phyloP scores from a whole-genome alignment of 73 alveolate species.

The Symbiodinium pilosum region DNA sequence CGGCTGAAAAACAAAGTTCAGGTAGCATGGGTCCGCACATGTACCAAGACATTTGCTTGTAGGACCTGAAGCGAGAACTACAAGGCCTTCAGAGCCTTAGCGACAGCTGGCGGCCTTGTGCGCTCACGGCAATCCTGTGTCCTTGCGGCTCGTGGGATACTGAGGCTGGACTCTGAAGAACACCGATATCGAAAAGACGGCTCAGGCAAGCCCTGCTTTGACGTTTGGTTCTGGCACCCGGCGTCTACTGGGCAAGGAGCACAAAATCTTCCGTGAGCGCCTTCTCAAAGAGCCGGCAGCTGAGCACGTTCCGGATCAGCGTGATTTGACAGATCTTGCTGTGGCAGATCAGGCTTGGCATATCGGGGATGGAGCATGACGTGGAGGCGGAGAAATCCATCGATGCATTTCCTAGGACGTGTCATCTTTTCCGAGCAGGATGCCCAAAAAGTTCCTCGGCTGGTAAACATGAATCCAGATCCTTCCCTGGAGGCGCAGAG shows the following conservation, averaged over 20 bases:
- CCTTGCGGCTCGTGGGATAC: neutral
- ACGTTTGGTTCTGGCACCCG: neutral
- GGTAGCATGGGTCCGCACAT: neutral
- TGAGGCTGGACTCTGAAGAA: constrained; percentile 61
- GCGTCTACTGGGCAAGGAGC: neutral
- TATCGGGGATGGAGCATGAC: constrained; percentile 59
- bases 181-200: constrained; percentile 50
- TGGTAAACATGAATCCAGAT: constrained; percentile 85
- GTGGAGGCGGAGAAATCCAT: constrained; percentile 41
- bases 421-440: constrained; percentile 3
- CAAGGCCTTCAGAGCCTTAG: constrained; percentile 56
- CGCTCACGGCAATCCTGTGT: neutral
- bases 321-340: too few relatives aligned
- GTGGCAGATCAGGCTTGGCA: constrained; percentile 13
- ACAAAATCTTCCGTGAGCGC: constrained; percentile 61
- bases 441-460: constrained; percentile 23
- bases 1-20: too few relatives aligned
- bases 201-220: constrained; percentile 9
- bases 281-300: constrained; percentile 41
- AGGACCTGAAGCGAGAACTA: constrained; percentile 49
- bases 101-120: constrained; percentile 20
- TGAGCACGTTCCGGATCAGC: too few relatives aligned
- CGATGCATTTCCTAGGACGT: too few relatives aligned
- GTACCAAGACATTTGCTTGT: neutral
- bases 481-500: constrained; percentile 40